A percentile compares a stretch with the other conserved stretches of the same genome.
Conservation (phyloP, 2,329 filamentous ascomycete genomes). For the Calonectria hawksworthii region DNA sequence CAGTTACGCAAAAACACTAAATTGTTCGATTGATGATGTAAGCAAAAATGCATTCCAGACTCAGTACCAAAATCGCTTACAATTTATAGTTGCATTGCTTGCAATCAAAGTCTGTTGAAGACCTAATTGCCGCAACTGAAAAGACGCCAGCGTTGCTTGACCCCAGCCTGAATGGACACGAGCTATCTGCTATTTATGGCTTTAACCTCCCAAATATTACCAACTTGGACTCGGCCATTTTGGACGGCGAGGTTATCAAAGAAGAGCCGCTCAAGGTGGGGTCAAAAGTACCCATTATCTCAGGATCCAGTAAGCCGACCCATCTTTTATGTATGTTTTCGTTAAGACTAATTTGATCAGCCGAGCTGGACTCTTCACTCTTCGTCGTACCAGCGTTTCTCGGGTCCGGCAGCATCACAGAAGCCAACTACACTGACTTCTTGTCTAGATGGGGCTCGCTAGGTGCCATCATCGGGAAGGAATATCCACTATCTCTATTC, state of each 20-base stretch:
- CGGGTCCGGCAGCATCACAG: not conserved
- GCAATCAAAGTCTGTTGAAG: conserved; percentile 23
- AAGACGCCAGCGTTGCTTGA: conserved; percentile 22
- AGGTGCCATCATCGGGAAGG: conserved; percentile 13
- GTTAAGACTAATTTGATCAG: conserved; percentile 11
- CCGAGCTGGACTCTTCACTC: conserved; percentile 25
- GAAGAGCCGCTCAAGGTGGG: conserved; percentile 28
- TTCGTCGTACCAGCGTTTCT: conserved; percentile 27
- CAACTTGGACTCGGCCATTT: conserved; percentile 12
- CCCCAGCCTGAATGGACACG: conserved; percentile 1
- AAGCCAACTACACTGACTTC: conserved; percentile 32
- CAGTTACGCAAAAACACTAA: conserved; percentile 30
- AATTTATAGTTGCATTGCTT: conserved; percentile 9
- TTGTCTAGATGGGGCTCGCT: conserved; percentile 27
- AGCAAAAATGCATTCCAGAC: too few relatives aligned
- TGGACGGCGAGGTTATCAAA: conserved; percentile 27
- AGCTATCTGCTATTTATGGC: conserved; percentile 5
- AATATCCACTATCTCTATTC: conserved; percentile 34
- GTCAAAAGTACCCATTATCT: conserved; percentile 29
- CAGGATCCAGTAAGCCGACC: conserved; percentile 18
- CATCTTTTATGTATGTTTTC: too few relatives aligned
- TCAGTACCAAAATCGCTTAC: not conserved
- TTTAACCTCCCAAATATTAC: conserved; percentile 32
- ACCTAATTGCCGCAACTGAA: conserved; percentile 16
- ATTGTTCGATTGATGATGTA: conserved; percentile 25